Base-by-base conservation (phyloP, 179 eudicot species). In the Silene vulgaris region DNA sequence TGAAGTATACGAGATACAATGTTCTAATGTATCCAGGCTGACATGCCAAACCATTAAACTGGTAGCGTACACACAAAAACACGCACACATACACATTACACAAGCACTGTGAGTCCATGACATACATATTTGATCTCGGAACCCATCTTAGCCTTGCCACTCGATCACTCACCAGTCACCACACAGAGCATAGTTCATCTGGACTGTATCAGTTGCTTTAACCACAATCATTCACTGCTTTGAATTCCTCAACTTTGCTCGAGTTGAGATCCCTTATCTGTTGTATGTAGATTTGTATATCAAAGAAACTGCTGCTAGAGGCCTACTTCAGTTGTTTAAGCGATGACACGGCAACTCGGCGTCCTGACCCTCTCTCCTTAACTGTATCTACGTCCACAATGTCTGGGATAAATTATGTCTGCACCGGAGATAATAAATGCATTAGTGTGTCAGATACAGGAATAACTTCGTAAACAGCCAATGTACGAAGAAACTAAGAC, bases 311-410 rank as follows among this genome's bases (percentile, higher is more conserved):
- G 66, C 66, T 26, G 30, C 32, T 8, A 23, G 48, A 40, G 8
- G 6, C 11, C 48, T 40, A 40, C 48, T 40, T 40, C 48, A 40
- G 48, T 7, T 5, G 48, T 40, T 40, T 40, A 40, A 40, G 48
- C 2, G 48, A 40, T 40, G 48, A 40, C 48, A 5, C 48, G 12
- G 2, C 48, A 40, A 40, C 48, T 5, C 7, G 12, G 48, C 48
- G 48, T 7, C 48, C 0, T 40, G 48, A 30, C 35, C 67, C 28
- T 63, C 40, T 13, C 32, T 26, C 21, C 16, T 12, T 30, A 29
- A 45, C 69, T 28, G 69, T 65, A 65, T 26, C 37, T 63, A 16
- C n/a, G 69, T 65, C 43, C 69, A 65, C 32, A 13, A 28, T 30
- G 17, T 28, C 7, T 6, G 69, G 4, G 17, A 65, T 65, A 26